Percentiles rank a stretch among this genome's conserved stretches.
These are phyloP conservation scores for Lotmaria passim DNA, from an alignment of 208 protist genomes.

Conservation along the genomic window DNA sequence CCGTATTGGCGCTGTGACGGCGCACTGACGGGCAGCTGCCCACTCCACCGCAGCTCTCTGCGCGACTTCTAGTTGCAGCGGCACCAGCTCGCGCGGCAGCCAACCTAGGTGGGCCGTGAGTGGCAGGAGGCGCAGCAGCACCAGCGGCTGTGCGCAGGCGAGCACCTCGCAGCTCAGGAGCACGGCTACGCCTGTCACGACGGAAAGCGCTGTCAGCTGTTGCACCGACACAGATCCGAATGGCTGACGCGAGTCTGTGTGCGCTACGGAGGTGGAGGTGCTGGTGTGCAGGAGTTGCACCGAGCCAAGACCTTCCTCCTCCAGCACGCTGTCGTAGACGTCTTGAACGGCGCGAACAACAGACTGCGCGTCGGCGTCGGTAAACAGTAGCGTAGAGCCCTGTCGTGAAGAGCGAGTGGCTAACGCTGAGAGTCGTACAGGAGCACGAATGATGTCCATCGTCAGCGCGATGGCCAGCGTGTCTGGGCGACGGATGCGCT, in stretches of 20 bases:
- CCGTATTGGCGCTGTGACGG: neutral
- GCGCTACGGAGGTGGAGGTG: neutral
- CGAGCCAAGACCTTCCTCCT: conserved; percentile 6
- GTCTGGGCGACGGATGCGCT: conserved; percentile 41
- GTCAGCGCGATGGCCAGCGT: conserved; percentile 44
- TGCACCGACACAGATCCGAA: neutral
- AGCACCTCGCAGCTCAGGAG: conserved; percentile 21
- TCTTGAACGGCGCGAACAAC: conserved; percentile 13
- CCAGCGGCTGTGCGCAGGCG: conserved; percentile 28
- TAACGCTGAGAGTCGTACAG: neutral
- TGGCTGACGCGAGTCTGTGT: neutral
- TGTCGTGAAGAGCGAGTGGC: neutral
- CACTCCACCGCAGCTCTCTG: conserved; percentile 22
- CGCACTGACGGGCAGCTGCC: neutral
- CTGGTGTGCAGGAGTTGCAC: conserved; percentile 10
- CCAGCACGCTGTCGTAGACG: conserved; percentile 22
- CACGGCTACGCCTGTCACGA: conserved; percentile 18
- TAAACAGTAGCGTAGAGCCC: neutral
- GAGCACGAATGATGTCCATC: conserved; percentile 34
- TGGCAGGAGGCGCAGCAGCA: conserved; percentile 22
- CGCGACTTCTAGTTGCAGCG: conserved; percentile 15
- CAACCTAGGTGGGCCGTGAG: conserved; percentile 17
- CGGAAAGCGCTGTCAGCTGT: conserved; percentile 24
- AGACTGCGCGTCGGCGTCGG: conserved; percentile 13
- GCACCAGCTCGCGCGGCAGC: conserved; percentile 24